phyloP scores from a whole-genome alignment of 2,329 filamentous ascomycete species.

The Trichoderma arundinaceum region DNA sequence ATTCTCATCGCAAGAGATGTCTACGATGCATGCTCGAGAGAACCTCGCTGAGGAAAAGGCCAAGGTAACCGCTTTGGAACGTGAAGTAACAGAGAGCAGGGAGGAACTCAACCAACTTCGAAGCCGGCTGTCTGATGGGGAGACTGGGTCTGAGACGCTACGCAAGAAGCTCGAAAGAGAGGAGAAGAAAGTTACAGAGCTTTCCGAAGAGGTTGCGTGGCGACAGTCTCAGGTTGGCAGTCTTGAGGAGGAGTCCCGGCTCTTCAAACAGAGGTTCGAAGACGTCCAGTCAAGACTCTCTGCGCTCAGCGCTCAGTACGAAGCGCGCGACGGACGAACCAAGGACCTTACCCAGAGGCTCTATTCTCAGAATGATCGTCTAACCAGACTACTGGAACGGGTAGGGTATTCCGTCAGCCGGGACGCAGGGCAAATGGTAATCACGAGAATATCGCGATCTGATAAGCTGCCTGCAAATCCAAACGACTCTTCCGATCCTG shows the following conservation, averaged over 20 bases:
- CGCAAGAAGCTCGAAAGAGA: conserved; percentile 77
- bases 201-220: conserved; percentile 74
- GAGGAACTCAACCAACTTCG: conserved; percentile 72
- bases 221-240: conserved; percentile 77
- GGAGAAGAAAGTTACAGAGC: conserved; percentile 69
- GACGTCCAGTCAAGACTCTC: conserved; percentile 59
- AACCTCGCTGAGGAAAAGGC: conserved; percentile 59
- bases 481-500: conserved; percentile 63
- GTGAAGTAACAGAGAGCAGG: conserved; percentile 67
- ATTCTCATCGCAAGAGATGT: conserved; percentile 58
- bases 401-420: conserved; percentile 83
- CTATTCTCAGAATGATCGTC: conserved; percentile 81
- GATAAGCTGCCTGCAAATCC: conserved; percentile 62
- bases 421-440: conserved; percentile 72
- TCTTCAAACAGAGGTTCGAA: conserved; percentile 69
- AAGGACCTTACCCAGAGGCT: conserved; percentile 85
- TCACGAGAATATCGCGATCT: conserved; percentile 71
- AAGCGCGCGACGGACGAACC: conserved; percentile 72
- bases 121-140: conserved; percentile 76
- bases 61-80: conserved; percentile 59
- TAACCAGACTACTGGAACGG: conserved; percentile 83
- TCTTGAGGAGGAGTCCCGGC: conserved; percentile 75
- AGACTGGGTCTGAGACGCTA: conserved; percentile 80
- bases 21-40: conserved; percentile 60
- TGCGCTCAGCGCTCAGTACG: conserved; percentile 62